phyloP scores from a whole-genome alignment of 2,329 filamentous ascomycete genomes.

The Hymenoscyphus albidus region DNA sequence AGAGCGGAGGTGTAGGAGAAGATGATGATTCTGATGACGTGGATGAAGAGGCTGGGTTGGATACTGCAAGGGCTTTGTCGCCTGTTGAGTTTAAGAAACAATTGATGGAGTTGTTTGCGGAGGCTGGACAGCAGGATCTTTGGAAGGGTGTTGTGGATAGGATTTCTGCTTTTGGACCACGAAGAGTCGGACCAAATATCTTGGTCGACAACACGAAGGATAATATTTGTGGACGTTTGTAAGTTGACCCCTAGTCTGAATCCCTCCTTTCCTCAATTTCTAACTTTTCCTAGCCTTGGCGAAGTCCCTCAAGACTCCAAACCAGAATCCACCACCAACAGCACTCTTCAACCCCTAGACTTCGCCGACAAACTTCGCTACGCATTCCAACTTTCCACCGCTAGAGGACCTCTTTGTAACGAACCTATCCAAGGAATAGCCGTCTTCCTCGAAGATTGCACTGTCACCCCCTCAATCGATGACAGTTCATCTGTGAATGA shows the following conservation, averaged over 20 bases:
- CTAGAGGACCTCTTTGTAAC: slow-evolving; percentile 84
- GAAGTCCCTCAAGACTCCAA: slow-evolving; percentile 29
- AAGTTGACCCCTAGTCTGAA: slow-evolving; percentile 30
- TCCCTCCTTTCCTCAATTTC: slow-evolving; percentile 11
- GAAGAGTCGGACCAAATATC: slow-evolving; percentile 80
- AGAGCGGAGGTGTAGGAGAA: slow-evolving; percentile 25
- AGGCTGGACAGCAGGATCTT: slow-evolving; percentile 64
- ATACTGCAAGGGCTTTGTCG: slow-evolving; percentile 60
- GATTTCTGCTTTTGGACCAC: slow-evolving; percentile 87
- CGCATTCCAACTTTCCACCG: slow-evolving; percentile 88
- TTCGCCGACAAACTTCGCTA: slow-evolving; percentile 88
- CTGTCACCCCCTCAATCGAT: slow-evolving; percentile 53
- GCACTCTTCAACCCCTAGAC: slow-evolving; percentile 57
- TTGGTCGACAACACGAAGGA: slow-evolving; percentile 77
- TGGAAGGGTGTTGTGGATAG: slow-evolving; percentile 76
- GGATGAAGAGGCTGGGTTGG: slow-evolving; percentile 54
- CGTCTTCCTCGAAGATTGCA: slow-evolving; percentile 80
- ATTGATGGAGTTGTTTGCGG: slow-evolving; percentile 64
- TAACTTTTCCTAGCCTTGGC: slow-evolving; percentile 26
- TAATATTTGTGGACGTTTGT: slow-evolving; percentile 70
- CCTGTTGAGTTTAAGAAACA: slow-evolving; percentile 73
- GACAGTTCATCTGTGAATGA: slow-evolving; percentile 55
- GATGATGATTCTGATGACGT: slow-evolving; percentile 38
- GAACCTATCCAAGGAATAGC: slow-evolving; percentile 93
- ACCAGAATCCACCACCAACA: slow-evolving; percentile 35